Evolutionary conservation across 2,329 filamentous ascomycete genomes (phyloP), one percentile per base, ranked within the genome.

Genomic region (Coniochaeta pulveracea): DNA sequence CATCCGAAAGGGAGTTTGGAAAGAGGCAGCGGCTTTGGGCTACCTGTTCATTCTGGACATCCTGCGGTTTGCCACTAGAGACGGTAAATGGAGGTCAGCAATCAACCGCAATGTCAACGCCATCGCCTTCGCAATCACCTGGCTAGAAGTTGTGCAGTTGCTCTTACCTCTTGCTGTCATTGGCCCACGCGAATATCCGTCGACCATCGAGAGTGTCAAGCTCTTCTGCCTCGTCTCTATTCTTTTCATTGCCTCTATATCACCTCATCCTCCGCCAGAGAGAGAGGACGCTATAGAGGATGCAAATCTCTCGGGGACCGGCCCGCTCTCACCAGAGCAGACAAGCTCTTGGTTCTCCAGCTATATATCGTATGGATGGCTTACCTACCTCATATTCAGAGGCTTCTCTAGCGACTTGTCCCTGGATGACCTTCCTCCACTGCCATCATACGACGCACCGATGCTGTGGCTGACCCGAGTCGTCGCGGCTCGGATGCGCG

Each of bases 291-390:
- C n/a, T 38, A n/a, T n/a, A n/a, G n/a, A n/a, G n/a, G 18, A 35
- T 46, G 18, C 25, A 43, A 10, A 34, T 22, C 25, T 40, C 34
- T 22, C 30, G 43, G n/a, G 34, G 19, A 17, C 24, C 28, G 22
- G 27, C 29, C 19, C 26, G 36, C 22, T 24, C 39, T 26, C 32
- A 34, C 12, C 15, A 34, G 51, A 55, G 36, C 49, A 55, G 37
- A 52, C 49, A 2, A 50, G 50, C 34, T 53, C 49, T 2, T 41
- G 45, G 25, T 46, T 51, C n/a, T 52, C 49, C 5, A 51, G 46
- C 30, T 55, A 50, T 32, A 41, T 49, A 26, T 50, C 50, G 2
- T 55, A 55, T 32, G 51, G 44, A 25, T 55, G 52, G 51, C 40
- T 54, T 16, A 54, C 49, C 4, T 44, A 48, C 19, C 36, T 54